Evolutionary conservation across 768 basidiomycete genomes (phyloP), one percentile per base, ranked within the genome.

Genomic region (Mycena rosella): DNA sequence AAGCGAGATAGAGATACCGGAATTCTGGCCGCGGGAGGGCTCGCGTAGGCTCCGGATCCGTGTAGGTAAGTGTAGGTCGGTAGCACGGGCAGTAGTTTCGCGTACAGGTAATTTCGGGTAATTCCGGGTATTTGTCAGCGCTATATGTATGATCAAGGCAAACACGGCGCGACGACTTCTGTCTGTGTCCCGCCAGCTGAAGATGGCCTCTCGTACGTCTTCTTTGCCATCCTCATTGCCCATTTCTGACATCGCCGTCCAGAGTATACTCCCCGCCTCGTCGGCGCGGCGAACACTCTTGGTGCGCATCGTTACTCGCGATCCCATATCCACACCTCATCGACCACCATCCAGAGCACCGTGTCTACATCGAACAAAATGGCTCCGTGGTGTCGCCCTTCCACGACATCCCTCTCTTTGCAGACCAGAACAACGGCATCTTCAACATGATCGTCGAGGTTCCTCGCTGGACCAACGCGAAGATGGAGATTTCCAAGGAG

Each of bases 391-490:
- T 94, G 61, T 95, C 95, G 14, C 85, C 92, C 67, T 96, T 91
- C 88, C 98, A 99, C 78, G 98, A 99, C 83, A 93, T 99, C 79
- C 96, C 97, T 14, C 96, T 99, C 76, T 98, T 98, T 79, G 96
- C 96, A 60, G 96, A 99, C 83, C 94, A 91, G 85, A 91, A 85
- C 84, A 93, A 93, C 80, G 94, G 94, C 77, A 92, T 98, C 85
- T 87, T 98, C 84, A 99, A 98, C 92, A 98, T 99, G 95, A 85
- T 98, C 80, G 96, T 98, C 82, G 95, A 98, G 84, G 89, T 97
- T 63, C 98, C 98, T 54, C 93, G 98, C 76, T 99, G 98, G 98
- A 98, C 96, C 80, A 98, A 99, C 86, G 98, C 98, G 60, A 99
- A 99, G 88, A 94, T 99, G 93, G 98, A 99, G 84, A 98, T 98